Conservation (phyloP, 495 filamentous ascomycete genomes). For the Copromyces sp. region DNA sequence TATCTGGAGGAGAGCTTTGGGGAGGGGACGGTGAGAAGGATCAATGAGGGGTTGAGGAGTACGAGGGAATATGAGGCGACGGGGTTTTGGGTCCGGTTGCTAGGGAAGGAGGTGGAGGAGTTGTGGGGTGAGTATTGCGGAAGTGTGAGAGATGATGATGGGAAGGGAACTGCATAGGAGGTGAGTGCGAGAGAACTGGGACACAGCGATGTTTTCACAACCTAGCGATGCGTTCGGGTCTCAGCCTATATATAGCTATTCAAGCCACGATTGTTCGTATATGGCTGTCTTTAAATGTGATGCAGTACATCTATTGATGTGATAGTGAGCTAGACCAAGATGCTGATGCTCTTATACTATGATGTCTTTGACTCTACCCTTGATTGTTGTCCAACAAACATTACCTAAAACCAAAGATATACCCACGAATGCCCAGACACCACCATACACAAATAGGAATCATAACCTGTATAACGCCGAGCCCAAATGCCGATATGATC, state of each 20-base stretch:
- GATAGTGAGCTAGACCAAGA: neutral
- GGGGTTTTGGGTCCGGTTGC: constrained; percentile 61
- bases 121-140: constrained; percentile 62
- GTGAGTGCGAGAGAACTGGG: neutral
- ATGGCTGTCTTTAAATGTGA: neutral
- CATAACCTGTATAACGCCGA: neutral
- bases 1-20: constrained; percentile 60
- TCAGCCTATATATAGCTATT: neutral
- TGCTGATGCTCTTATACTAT: neutral
- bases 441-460: neutral
- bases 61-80: constrained; percentile 44
- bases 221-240: neutral
- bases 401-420: neutral
- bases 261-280: neutral
- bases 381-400: neutral
- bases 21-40: constrained; percentile 53
- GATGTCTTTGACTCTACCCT: too few species aligned
- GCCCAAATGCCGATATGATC: neutral
- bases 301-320: neutral
- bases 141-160: neutral
- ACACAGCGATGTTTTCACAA: neutral
- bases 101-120: constrained; percentile 52
- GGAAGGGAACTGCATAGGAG: neutral
- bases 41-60: constrained; percentile 62
- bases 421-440: neutral